phyloP scores from a whole-genome alignment of 78 protist species.

The Salpingoeca rosetta region DNA sequence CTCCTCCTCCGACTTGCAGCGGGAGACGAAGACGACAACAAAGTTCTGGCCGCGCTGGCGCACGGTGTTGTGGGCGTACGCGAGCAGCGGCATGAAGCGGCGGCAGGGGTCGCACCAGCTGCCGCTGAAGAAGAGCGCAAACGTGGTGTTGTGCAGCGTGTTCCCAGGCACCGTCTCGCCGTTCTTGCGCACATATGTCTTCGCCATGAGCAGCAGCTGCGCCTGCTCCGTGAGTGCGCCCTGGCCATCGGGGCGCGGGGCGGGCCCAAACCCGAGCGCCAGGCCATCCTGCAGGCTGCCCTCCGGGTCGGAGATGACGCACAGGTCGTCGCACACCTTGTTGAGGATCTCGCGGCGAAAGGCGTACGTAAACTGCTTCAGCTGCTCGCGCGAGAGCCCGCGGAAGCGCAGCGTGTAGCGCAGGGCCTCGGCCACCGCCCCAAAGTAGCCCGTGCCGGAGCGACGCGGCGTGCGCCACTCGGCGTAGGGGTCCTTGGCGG shows the following conservation, averaged over 20 bases:
- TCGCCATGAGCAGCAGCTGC: not conserved
- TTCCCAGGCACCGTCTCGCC: not conserved
- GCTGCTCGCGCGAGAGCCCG: not conserved
- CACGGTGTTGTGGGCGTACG: not conserved
- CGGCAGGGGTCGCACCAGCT: not conserved
- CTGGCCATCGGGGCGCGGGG: not conserved
- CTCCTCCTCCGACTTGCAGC: not conserved
- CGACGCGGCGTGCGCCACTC: slow-evolving; percentile 9
- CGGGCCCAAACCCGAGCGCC: not conserved
- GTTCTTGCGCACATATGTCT: not conserved
- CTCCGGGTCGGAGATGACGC: not conserved
- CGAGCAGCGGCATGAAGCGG: not conserved
- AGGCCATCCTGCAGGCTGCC: not conserved
- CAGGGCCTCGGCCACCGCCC: not conserved
- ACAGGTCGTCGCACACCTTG: not conserved
- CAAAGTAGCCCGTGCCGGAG: not conserved
- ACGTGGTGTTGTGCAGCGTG: not conserved
- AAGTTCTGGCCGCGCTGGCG: not conserved
- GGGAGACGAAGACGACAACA: not conserved
- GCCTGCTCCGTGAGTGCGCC: not conserved
- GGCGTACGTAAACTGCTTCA: not conserved
- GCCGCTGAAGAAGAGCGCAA: not conserved
- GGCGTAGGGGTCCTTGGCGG: not conserved
- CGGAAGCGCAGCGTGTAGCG: not conserved
- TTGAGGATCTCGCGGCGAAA: not conserved